Evolutionary conservation across 345 rosid genomes (phyloP).

Genomic region (Citrus inodora): DNA sequence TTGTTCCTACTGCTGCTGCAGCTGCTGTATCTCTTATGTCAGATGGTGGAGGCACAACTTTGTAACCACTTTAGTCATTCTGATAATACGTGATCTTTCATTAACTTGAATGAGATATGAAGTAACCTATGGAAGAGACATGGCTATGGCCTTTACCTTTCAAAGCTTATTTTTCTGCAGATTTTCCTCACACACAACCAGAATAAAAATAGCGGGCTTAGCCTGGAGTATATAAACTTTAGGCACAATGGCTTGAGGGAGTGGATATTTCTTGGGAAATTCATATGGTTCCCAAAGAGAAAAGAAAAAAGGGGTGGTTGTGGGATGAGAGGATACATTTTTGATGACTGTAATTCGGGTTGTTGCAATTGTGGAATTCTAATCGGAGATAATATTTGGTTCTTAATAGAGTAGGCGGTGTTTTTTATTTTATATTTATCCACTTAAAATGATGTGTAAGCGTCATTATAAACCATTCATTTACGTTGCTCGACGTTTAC

Average conservation of each 20-base stretch:
- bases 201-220: neutral
- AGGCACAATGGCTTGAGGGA: neutral
- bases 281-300: neutral
- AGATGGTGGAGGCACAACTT: slow-evolving; percentile 88
- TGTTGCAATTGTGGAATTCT: neutral
- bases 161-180: neutral
- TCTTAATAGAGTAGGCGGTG: too few relatives aligned
- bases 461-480: neutral
- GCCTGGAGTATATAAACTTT: neutral
- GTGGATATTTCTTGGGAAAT: neutral
- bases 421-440: neutral
- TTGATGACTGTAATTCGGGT: neutral
- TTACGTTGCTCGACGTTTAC: too few relatives aligned
- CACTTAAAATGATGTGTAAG: neutral
- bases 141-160: neutral
- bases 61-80: slow-evolving; percentile 14
- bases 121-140: neutral
- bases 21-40: slow-evolving; percentile 98
- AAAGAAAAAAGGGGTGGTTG: neutral
- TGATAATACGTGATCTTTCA: neutral
- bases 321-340: neutral
- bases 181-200: neutral
- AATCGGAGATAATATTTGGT: neutral
- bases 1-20: slow-evolving; percentile 95
- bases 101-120: neutral